Percentiles rank a stretch among this genome's conserved stretches.
phyloP scores from a whole-genome alignment of 768 basidiomycete genomes.

The Candolleomyces aberdarensis region DNA sequence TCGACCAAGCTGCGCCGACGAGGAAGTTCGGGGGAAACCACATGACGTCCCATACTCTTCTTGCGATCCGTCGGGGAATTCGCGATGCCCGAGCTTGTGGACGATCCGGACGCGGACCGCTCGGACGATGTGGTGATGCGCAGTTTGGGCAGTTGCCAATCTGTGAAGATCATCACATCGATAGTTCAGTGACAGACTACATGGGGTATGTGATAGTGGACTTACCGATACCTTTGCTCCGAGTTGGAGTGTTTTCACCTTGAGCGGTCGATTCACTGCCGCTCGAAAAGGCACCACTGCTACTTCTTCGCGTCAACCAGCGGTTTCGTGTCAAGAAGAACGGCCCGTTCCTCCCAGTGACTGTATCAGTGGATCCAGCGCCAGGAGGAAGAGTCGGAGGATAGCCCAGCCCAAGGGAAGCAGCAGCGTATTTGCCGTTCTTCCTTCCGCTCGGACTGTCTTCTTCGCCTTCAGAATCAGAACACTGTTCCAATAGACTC shows the following conservation, averaged over 20 bases:
- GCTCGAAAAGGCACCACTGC: constrained; percentile 79
- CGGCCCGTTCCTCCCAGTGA: constrained; percentile 15
- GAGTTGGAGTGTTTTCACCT: constrained; percentile 56
- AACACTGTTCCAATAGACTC: constrained; percentile 35
- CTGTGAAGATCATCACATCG: constrained; percentile 25
- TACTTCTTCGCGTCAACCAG: constrained; percentile 73
- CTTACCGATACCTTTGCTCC: constrained; percentile 48
- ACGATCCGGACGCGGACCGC: constrained; percentile 60
- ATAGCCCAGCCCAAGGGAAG: constrained; percentile 64
- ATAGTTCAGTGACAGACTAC: neutral
- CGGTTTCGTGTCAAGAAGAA: constrained; percentile 42
- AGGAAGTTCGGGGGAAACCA: constrained; percentile 18
- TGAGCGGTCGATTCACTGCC: constrained; percentile 63
- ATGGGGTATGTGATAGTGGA: constrained; percentile 7
- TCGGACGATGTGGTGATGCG: constrained; percentile 41
- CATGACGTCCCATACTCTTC: neutral
- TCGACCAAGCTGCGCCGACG: constrained; percentile 18
- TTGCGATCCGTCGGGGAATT: constrained; percentile 44
- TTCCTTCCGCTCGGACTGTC: constrained; percentile 62
- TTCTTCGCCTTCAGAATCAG: constrained; percentile 65
- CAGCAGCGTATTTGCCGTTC: constrained; percentile 38
- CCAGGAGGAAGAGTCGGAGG: constrained; percentile 34
- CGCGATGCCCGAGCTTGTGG: constrained; percentile 45
- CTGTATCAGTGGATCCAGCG: neutral
- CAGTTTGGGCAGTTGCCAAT: constrained; percentile 54